Evolutionary conservation across 441 rosid genomes (phyloP).

Genomic region (Raphanus hybrid): DNA sequence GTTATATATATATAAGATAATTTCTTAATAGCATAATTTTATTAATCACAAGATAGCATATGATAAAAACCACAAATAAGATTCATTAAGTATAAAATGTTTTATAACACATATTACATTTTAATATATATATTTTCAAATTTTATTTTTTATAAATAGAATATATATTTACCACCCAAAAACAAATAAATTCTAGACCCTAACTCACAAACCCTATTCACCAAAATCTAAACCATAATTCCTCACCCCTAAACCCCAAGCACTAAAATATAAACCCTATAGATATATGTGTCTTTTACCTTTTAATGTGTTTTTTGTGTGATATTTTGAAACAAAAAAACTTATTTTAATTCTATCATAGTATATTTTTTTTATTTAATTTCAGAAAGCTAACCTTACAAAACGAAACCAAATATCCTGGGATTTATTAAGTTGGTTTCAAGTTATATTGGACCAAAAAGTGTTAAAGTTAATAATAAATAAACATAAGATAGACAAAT

Average conservation of each 20-base stretch:
- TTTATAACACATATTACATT: not conserved
- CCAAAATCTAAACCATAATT: not conserved
- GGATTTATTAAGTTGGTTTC: conserved; percentile 21
- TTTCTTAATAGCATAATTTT: not conserved
- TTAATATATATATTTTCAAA: not conserved
- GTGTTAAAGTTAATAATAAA: conserved; percentile 13
- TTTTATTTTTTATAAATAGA: not conserved
- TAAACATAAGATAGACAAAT: conserved; percentile 10
- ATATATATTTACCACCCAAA: not conserved
- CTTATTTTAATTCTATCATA: not conserved
- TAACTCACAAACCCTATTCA: not conserved
- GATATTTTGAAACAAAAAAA: not conserved
- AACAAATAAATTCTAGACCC: not conserved
- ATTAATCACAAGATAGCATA: not conserved
- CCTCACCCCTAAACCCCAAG: not conserved
- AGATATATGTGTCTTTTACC: not conserved
- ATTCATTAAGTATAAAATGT: not conserved
- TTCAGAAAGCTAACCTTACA: conserved; percentile 12
- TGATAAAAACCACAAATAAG: not conserved
- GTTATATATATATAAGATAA: not conserved
- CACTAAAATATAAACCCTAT: not conserved
- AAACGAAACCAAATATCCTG: conserved; percentile 34
- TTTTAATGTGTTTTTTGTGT: not conserved
- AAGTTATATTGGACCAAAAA: conserved; percentile 35
- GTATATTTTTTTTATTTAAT: not conserved